These are phyloP conservation scores for Sclerotinia minor DNA, from an alignment of 2,329 filamentous ascomycete genomes.

Conservation along the genomic window DNA sequence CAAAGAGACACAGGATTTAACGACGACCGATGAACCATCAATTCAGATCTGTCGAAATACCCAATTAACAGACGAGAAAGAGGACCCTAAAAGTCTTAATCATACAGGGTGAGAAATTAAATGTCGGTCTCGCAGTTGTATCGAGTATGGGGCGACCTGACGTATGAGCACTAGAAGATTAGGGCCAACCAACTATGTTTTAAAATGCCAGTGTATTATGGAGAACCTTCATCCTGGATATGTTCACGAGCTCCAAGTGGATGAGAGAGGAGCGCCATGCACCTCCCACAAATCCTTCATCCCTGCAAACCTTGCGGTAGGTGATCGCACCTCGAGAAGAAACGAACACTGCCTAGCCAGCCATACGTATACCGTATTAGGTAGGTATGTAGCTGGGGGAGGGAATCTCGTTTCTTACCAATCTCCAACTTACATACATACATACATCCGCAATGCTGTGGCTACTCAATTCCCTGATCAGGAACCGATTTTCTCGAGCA, in stretches of 20 bases:
- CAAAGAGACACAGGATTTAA: slow-evolving; percentile 31
- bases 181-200: slow-evolving; percentile 3
- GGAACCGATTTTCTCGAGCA: neutral
- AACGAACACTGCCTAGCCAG: slow-evolving; percentile 12
- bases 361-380: slow-evolving; percentile 10
- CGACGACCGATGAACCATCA: slow-evolving; percentile 28
- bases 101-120: slow-evolving; percentile 9
- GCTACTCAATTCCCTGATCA: slow-evolving; percentile 14
- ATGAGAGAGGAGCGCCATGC: slow-evolving; percentile 14
- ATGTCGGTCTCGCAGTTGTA: slow-evolving; percentile 14
- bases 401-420: slow-evolving; percentile 1
- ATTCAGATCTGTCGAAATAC: slow-evolving; percentile 28
- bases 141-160: slow-evolving; percentile 19
- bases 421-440: slow-evolving; percentile 3
- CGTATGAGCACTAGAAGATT: slow-evolving; percentile 13
- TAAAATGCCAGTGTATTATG: slow-evolving; percentile 13
- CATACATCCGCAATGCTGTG: slow-evolving; percentile 4
- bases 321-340: slow-evolving; percentile 19
- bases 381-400: neutral
- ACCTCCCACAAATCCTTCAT: slow-evolving; percentile 18
- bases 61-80: slow-evolving; percentile 21
- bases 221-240: slow-evolving; percentile 22
- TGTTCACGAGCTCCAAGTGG: slow-evolving; percentile 16
- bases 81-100: slow-evolving; percentile 6
- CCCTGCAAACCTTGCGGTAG: slow-evolving; percentile 23